Conservation (phyloP, 208 protist species). For the Trypanosoma vivax region DNA sequence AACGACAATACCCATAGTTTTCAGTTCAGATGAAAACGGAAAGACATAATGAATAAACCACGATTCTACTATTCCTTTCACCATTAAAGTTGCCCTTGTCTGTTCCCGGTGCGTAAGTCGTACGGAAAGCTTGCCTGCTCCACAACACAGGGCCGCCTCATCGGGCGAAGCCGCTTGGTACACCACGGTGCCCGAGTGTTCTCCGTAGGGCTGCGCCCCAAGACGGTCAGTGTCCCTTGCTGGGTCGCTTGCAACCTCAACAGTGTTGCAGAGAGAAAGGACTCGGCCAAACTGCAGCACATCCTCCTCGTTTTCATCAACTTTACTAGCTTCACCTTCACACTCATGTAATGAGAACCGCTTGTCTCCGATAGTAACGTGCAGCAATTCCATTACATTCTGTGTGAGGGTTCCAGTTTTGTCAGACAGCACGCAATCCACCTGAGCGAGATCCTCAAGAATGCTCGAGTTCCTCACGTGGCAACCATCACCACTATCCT, state of each 20-base stretch:
- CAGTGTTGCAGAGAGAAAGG: constrained; percentile 87
- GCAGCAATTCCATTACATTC: constrained; percentile 90
- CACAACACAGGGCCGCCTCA: constrained; percentile 89
- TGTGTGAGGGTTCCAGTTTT: constrained; percentile 95
- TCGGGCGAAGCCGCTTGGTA: constrained; percentile 92
- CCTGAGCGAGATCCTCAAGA: constrained; percentile 91
- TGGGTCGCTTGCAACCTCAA: constrained; percentile 38
- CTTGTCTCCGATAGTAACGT: constrained; percentile 26
- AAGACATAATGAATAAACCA: constrained; percentile 81
- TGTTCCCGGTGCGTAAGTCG: constrained; percentile 29
- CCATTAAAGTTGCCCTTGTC: constrained; percentile 19
- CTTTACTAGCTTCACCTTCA: neutral
- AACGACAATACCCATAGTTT: constrained; percentile 84
- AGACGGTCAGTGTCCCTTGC: neutral
- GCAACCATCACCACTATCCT: constrained; percentile 24
- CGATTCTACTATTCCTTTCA: constrained; percentile 22
- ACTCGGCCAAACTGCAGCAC: constrained; percentile 50
- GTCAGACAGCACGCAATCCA: constrained; percentile 92
- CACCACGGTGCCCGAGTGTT: neutral
- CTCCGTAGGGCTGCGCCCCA: neutral
- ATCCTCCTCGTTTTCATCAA: constrained; percentile 1
- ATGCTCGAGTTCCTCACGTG: constrained; percentile 85
- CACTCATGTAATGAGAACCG: constrained; percentile 1
- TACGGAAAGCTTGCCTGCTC: constrained; percentile 54
- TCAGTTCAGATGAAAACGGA: constrained; percentile 81